Percentiles rank a stretch among this genome's conserved stretches.
phyloP scores from a whole-genome alignment of 495 filamentous ascomycete species.

The Amorphotheca resinae region DNA sequence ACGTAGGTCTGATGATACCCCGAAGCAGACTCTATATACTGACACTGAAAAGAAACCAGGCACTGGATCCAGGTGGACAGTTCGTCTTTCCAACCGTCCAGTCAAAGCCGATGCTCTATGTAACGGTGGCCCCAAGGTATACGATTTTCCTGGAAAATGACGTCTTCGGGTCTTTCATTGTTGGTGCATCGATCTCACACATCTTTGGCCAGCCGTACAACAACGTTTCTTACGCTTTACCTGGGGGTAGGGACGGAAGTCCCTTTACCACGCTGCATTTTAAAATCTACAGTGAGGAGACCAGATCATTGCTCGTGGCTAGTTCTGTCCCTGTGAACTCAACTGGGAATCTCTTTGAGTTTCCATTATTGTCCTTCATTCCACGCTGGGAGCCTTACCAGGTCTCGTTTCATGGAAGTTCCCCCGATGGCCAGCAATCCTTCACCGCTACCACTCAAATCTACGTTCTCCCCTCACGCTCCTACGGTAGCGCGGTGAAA shows the following conservation, averaged over 20 bases:
- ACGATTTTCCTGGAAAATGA: constrained; percentile 49
- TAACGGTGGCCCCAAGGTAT: constrained; percentile 46
- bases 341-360: constrained; percentile 29
- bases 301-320: constrained; percentile 22
- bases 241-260: constrained; percentile 21
- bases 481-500: constrained; percentile 46
- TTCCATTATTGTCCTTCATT: constrained; percentile 32
- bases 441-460: constrained; percentile 35
- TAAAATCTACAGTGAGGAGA: constrained; percentile 26
- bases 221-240: constrained; percentile 22
- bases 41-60: constrained; percentile 8
- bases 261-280: constrained; percentile 8
- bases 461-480: constrained; percentile 42
- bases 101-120: constrained; percentile 31
- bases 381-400: constrained; percentile 36
- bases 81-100: constrained; percentile 13
- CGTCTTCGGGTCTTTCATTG: constrained; percentile 39
- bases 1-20: too few species aligned
- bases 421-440: constrained; percentile 8
- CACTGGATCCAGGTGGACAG: constrained; percentile 16
- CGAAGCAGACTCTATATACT: too few species aligned
- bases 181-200: constrained; percentile 42
- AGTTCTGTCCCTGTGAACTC: constrained; percentile 32
- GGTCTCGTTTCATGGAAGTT: constrained; percentile 26
- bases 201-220: constrained; percentile 13